These are phyloP conservation scores for Sambucus nigra DNA, from an alignment of 129 eudicot species.

Conservation along the genomic window DNA sequence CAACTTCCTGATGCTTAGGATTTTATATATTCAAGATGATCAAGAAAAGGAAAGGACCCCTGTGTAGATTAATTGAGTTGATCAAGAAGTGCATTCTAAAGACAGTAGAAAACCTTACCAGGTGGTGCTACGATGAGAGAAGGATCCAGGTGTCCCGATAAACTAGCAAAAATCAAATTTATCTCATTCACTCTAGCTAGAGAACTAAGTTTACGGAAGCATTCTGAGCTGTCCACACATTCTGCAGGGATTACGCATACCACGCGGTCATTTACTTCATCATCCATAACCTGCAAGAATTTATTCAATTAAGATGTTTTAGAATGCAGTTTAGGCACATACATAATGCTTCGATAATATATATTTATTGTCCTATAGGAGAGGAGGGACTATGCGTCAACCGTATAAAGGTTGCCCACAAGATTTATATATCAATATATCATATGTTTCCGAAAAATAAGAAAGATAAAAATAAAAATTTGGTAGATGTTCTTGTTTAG, in stretches of 20 bases:
- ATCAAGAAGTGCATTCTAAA: neutral
- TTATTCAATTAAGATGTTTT: neutral
- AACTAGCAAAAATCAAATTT: conserved; percentile 52
- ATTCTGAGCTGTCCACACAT: conserved; percentile 15
- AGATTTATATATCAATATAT: too few relatives aligned
- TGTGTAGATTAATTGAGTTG: neutral
- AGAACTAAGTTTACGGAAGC: conserved; percentile 21
- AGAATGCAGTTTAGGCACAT: too few relatives aligned
- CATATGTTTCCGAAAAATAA: too few relatives aligned
- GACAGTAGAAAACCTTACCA: conserved; percentile 31
- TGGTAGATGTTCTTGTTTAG: too few relatives aligned
- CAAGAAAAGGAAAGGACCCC: too few relatives aligned
- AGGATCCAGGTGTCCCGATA: conserved; percentile 74
- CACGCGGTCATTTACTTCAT: conserved; percentile 27
- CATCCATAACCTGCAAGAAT: conserved; percentile 39
- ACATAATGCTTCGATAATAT: too few relatives aligned
- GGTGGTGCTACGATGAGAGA: conserved; percentile 53
- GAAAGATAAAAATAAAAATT: too few relatives aligned
- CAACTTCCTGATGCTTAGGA: too few relatives aligned
- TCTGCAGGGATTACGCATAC: conserved; percentile 58
- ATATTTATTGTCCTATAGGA: too few relatives aligned
- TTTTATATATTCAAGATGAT: too few relatives aligned
- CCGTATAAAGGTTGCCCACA: too few relatives aligned
- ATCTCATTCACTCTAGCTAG: conserved; percentile 52
- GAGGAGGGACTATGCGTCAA: too few relatives aligned